phyloP scores from a whole-genome alignment of 2,329 filamentous ascomycete species.

The Fusarium armeniacum region DNA sequence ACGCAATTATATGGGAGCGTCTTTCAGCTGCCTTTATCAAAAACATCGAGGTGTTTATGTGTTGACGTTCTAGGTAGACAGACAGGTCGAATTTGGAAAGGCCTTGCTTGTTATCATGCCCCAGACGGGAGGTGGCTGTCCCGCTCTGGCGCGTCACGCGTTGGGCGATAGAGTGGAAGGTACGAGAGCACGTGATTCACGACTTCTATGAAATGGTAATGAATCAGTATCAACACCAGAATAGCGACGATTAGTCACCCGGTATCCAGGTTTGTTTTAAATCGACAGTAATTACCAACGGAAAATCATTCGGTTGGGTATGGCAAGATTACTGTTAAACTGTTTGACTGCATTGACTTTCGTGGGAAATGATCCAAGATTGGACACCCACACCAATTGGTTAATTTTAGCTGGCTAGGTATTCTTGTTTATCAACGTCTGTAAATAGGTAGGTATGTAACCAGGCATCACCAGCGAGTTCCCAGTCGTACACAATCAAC shows the following conservation, averaged over 20 bases:
- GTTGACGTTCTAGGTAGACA: conserved; percentile 20
- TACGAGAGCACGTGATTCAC: conserved; percentile 50
- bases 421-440: not conserved
- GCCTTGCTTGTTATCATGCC: conserved; percentile 46
- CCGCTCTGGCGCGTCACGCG: conserved; percentile 51
- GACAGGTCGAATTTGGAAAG: conserved; percentile 27
- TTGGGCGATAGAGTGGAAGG: conserved; percentile 53
- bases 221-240: conserved; percentile 14
- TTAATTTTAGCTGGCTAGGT: not conserved
- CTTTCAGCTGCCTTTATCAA: conserved; percentile 38
- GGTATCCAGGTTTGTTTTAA: not conserved
- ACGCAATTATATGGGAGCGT: conserved; percentile 45
- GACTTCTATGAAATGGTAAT: conserved; percentile 14
- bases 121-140: conserved; percentile 29
- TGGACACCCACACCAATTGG: too few species aligned
- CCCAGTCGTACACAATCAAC: too few species aligned
- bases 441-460: not conserved
- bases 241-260: not conserved
- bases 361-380: not conserved
- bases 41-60: conserved; percentile 46
- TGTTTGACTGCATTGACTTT: not conserved
- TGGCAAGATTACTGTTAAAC: not conserved
- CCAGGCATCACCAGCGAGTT: not conserved
- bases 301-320: not conserved
- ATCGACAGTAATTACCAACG: not conserved